These are phyloP conservation scores for Stephanodiscus triporus DNA, from an alignment of 108 stramenopile genomes.

Conservation along the genomic window DNA sequence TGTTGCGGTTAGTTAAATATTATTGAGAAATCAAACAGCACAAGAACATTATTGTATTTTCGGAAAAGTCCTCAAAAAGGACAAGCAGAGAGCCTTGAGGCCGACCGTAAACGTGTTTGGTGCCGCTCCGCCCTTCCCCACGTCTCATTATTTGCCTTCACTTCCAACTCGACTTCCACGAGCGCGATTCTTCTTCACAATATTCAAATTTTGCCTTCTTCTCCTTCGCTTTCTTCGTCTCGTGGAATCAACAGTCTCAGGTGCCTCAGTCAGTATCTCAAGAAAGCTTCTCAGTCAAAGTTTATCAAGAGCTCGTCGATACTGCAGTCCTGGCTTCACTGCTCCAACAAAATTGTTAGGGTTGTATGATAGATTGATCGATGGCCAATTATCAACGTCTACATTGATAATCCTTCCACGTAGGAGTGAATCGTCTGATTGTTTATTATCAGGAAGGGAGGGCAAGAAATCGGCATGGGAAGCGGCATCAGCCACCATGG, in stretches of 20 bases:
- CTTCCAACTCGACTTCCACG: too few species aligned
- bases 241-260: too few species aligned
- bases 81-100: not conserved
- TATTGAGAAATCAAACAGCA: not conserved
- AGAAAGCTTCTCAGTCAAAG: not conserved
- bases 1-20: not conserved
- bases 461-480: constrained; percentile 41
- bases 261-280: too few species aligned
- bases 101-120: not conserved
- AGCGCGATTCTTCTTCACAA: too few species aligned
- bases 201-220: too few species aligned
- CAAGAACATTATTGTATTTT: not conserved
- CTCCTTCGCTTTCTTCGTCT: too few species aligned
- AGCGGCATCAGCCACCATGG: constrained; percentile 14
- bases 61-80: too few species aligned
- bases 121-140: too few species aligned
- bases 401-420: constrained; percentile 48
- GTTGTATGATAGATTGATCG: constrained; percentile 4
- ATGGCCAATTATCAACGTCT: constrained; percentile 27
- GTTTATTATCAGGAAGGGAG: constrained; percentile 1
- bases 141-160: too few species aligned
- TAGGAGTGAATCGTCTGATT: constrained; percentile 22
- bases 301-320: constrained; percentile 23
- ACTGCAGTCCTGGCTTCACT: constrained; percentile 7
- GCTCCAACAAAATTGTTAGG: constrained; percentile 11